Conservation (phyloP, 176 grass and related monocot species). For the Alopecurus myosuroides region DNA sequence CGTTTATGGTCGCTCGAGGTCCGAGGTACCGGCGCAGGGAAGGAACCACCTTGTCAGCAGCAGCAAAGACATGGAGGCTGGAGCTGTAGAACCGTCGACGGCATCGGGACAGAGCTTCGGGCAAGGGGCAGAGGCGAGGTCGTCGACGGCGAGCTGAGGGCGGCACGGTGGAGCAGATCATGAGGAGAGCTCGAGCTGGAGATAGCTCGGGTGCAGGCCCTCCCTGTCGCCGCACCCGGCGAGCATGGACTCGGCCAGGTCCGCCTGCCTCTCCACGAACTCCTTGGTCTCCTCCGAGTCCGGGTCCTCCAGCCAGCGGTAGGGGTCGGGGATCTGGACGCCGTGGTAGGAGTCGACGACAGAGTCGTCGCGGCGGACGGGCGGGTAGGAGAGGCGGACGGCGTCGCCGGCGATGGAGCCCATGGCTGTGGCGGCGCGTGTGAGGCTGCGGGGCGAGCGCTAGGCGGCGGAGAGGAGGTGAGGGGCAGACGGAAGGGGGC, state of each 20-base stretch:
- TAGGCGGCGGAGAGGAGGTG: no score
- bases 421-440: slow-evolving; percentile 39
- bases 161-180: no score
- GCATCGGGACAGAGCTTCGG: no score
- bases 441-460: neutral
- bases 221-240: slow-evolving; percentile 51
- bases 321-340: slow-evolving; percentile 62
- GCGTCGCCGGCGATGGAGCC: slow-evolving; percentile 37
- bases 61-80: no score
- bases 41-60: no score
- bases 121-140: no score
- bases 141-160: no score
- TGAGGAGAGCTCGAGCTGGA: no score
- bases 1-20: no score
- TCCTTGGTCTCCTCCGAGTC: slow-evolving; percentile 82
- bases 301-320: slow-evolving; percentile 97
- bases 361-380: slow-evolving; percentile 56
- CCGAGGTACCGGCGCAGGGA: no score
- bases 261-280: slow-evolving; percentile 70
- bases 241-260: slow-evolving; percentile 67
- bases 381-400: slow-evolving; percentile 47
- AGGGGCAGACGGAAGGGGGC: no score
- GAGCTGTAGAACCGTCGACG: no score
- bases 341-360: slow-evolving; percentile 66
- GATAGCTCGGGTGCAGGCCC: slow-evolving; percentile 44